phyloP scores from a whole-genome alignment of 306 rosid genomes.

The Vachellia pachyceras region DNA sequence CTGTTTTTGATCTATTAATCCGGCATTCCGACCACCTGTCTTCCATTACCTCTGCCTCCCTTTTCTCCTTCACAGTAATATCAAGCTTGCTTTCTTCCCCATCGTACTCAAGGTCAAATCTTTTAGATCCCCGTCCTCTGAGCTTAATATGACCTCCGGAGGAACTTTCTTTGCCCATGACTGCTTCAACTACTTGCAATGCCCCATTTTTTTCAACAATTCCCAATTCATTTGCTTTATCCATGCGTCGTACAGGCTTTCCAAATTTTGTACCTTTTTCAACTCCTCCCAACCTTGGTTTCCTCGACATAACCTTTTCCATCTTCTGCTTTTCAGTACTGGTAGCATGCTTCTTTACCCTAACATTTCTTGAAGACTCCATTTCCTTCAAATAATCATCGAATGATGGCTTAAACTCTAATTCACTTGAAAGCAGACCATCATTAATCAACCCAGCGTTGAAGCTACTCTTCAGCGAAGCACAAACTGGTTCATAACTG shows the following conservation, averaged over 20 bases:
- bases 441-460: conserved; percentile 43
- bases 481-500: conserved; percentile 44
- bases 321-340: conserved; percentile 40
- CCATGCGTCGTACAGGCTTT: conserved; percentile 30
- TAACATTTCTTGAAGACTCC: conserved; percentile 59
- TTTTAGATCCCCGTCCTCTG: conserved; percentile 33
- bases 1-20: conserved; percentile 36
- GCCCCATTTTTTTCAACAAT: conserved; percentile 21
- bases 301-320: conserved; percentile 37
- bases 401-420: conserved; percentile 79
- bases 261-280: conserved; percentile 30
- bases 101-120: conserved; percentile 40
- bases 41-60: conserved; percentile 34
- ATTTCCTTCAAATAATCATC: conserved; percentile 79
- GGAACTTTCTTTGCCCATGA: conserved; percentile 25
- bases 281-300: conserved; percentile 34
- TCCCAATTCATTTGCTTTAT: conserved; percentile 25
- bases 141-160: conserved; percentile 18
- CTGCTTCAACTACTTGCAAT: conserved; percentile 20
- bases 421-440: conserved; percentile 52
- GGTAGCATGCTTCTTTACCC: conserved; percentile 40
- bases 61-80: conserved; percentile 39
- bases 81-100: conserved; percentile 37
- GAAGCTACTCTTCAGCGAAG: conserved; percentile 51
- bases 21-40: conserved; percentile 38